phyloP scores from a whole-genome alignment of 176 grass and related monocot species.

The Juncus inflexus region DNA sequence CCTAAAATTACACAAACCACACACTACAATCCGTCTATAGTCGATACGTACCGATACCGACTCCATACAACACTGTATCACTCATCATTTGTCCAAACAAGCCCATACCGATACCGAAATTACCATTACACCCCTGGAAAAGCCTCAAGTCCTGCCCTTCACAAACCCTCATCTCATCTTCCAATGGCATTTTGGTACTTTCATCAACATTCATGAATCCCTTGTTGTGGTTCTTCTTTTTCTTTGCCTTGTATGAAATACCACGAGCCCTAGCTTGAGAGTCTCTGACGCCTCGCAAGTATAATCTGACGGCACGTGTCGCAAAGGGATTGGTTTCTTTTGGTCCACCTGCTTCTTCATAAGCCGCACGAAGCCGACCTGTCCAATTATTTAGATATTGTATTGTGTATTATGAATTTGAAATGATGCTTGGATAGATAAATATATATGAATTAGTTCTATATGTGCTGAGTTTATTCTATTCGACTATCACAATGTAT shows the following conservation, averaged over 20 bases:
- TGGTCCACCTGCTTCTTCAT: slow-evolving; percentile 33
- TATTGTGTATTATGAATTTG: too few species aligned
- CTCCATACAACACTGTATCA: slow-evolving; percentile 21
- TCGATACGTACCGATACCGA: slow-evolving; percentile 23
- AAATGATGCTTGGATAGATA: too few species aligned
- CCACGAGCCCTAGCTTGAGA: slow-evolving; percentile 49
- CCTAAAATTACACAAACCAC: not conserved
- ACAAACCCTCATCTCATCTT: slow-evolving; percentile 27
- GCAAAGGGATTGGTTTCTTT: slow-evolving; percentile 48
- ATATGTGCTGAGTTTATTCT: too few species aligned
- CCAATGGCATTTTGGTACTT: not conserved
- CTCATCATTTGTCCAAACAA: slow-evolving; percentile 25
- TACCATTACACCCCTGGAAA: slow-evolving; percentile 1
- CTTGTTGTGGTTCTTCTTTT: slow-evolving; percentile 32
- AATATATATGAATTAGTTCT: too few species aligned
- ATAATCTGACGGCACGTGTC: slow-evolving; percentile 48
- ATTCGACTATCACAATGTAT: too few species aligned
- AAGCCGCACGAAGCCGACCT: slow-evolving; percentile 54
- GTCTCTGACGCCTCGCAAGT: slow-evolving; percentile 58
- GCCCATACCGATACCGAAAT: slow-evolving; percentile 25
- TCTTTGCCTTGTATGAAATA: slow-evolving; percentile 57
- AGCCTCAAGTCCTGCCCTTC: slow-evolving; percentile 28
- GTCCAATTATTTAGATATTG: not conserved
- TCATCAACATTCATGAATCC: not conserved
- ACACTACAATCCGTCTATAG: slow-evolving; percentile 5